phyloP scores from a whole-genome alignment of 768 basidiomycete genomes.

The Suillus subluteus region DNA sequence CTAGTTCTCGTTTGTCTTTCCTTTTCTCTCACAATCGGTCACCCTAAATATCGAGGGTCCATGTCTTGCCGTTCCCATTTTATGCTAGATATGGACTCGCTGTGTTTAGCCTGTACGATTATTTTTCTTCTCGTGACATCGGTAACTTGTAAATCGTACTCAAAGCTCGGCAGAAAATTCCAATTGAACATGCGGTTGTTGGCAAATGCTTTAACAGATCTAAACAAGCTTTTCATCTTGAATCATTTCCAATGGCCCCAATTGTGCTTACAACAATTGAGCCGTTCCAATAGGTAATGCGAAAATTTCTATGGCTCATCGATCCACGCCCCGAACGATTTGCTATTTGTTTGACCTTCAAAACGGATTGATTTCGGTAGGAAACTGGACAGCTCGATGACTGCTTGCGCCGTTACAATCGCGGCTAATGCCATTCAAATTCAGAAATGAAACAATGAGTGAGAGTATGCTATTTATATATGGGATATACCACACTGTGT shows the following conservation, averaged over 20 bases:
- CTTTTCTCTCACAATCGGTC: too few relatives aligned
- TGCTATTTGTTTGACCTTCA: too few relatives aligned
- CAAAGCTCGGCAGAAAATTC: not conserved
- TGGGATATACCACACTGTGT: too few relatives aligned
- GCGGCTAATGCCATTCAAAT: too few relatives aligned
- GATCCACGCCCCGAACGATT: constrained; percentile 21
- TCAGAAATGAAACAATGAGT: too few relatives aligned
- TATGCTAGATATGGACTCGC: not conserved
- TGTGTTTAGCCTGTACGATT: not conserved
- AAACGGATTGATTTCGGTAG: too few relatives aligned
- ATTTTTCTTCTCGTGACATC: not conserved
- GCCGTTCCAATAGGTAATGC: too few relatives aligned
- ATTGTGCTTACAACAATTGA: not conserved
- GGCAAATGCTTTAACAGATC: not conserved
- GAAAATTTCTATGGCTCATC: too few relatives aligned
- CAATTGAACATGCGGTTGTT: not conserved
- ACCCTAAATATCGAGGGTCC: not conserved
- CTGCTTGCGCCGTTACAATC: too few relatives aligned
- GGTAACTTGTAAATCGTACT: not conserved
- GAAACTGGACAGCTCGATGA: too few relatives aligned
- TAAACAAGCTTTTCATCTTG: not conserved
- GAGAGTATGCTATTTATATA: too few relatives aligned
- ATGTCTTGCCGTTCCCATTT: not conserved
- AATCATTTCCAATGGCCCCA: not conserved
- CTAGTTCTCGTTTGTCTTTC: too few relatives aligned